Evolutionary conservation across 176 grass and related monocot genomes (phyloP).

Genomic region (Zizania latifolia): DNA sequence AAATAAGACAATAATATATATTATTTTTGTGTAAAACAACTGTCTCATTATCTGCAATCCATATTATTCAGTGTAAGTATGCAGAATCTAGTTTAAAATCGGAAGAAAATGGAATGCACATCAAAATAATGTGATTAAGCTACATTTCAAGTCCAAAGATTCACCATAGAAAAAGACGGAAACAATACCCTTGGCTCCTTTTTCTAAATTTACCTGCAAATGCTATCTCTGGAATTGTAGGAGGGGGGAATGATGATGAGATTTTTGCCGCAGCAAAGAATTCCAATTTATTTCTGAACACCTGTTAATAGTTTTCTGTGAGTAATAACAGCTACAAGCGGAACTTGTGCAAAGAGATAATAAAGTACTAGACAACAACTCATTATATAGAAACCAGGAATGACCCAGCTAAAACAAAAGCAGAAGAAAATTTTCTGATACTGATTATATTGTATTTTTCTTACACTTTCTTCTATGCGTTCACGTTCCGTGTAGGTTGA

Average conservation of each 20-base stretch:
- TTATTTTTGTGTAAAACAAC: not conserved
- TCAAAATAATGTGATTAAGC: not conserved
- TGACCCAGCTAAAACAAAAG: not conserved
- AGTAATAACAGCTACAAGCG: not conserved
- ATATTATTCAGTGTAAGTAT: not conserved
- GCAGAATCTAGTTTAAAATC: too few species aligned
- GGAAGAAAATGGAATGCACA: not conserved
- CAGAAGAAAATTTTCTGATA: constrained; percentile 3
- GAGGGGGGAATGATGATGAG: constrained; percentile 78
- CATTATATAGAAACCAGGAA: not conserved
- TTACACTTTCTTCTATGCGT: constrained; percentile 81
- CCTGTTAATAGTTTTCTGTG: constrained; percentile 39
- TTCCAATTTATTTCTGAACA: constrained; percentile 89
- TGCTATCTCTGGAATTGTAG: constrained; percentile 86
- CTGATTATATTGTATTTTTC: constrained; percentile 18
- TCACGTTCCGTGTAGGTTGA: constrained; percentile 72
- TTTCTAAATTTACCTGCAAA: constrained; percentile 67
- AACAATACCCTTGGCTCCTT: not conserved
- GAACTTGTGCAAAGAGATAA: not conserved
- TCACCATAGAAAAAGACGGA: not conserved
- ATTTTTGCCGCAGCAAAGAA: constrained; percentile 92
- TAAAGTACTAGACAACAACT: not conserved
- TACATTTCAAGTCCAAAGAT: not conserved
- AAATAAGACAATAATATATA: constrained; percentile 1
- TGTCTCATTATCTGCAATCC: not conserved